Evolutionary conservation across 306 rosid genomes (phyloP).

Genomic region (Vicia villosa): DNA sequence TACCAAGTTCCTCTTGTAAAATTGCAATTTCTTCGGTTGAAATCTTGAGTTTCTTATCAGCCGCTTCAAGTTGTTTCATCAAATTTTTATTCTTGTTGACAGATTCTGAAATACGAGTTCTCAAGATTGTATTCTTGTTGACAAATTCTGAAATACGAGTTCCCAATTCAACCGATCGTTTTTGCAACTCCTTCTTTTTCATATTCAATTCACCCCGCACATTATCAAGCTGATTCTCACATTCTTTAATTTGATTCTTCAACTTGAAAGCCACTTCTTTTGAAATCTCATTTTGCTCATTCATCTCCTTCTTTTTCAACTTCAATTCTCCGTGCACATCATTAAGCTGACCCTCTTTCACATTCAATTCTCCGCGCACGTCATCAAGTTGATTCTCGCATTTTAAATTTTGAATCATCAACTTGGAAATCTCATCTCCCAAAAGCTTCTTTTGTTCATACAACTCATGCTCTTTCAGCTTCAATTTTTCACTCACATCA

Average conservation of each 20-base stretch:
- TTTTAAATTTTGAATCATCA: not conserved
- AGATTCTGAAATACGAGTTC: too few relatives aligned
- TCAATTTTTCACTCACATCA: conserved; percentile 34
- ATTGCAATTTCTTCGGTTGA: conserved; percentile 53
- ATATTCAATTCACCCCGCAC: too few relatives aligned
- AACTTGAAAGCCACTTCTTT: not conserved
- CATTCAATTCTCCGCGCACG: not conserved
- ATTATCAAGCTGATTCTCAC: conserved; percentile 41
- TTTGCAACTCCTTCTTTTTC: conserved; percentile 52
- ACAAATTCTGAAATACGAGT: conserved; percentile 45
- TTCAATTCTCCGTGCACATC: not conserved
- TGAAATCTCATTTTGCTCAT: conserved; percentile 30
- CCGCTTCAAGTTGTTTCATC: conserved; percentile 49
- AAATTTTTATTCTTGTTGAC: too few relatives aligned
- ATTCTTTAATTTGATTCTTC: conserved; percentile 43
- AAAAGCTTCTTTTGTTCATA: not conserved
- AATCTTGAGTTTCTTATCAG: conserved; percentile 44
- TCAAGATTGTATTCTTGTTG: too few relatives aligned
- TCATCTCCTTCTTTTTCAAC: not conserved
- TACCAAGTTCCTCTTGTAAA: conserved; percentile 46
- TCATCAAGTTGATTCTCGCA: not conserved
- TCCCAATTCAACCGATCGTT: conserved; percentile 46
- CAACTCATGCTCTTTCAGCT: not conserved
- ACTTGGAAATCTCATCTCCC: not conserved
- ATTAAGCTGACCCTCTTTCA: not conserved